Conservation (phyloP, 2,329 filamentous ascomycete species). For the Neurospora crassa region DNA sequence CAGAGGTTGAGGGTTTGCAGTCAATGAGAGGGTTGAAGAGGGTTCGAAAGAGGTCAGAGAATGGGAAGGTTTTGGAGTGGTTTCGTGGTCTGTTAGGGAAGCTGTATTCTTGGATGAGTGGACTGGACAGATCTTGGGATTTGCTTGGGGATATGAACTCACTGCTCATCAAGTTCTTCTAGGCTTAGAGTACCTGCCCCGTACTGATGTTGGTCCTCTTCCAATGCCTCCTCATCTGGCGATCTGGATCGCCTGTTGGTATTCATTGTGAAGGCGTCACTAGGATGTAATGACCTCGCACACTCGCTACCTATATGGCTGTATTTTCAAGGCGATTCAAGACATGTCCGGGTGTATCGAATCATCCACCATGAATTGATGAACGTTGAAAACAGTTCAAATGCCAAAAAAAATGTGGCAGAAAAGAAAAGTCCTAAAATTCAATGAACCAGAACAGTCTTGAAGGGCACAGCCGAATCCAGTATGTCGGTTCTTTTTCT, state of each 20-base stretch:
- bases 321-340: neutral
- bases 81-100: conserved; percentile 80
- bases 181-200: conserved; percentile 27
- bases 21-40: conserved; percentile 76
- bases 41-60: conserved; percentile 65
- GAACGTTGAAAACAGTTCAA: neutral
- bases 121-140: neutral
- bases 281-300: neutral
- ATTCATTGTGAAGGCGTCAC: conserved; percentile 22
- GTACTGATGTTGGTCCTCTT: conserved; percentile 46
- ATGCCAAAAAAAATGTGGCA: neutral
- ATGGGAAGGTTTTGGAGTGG: conserved; percentile 66
- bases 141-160: neutral
- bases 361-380: neutral
- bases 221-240: conserved; percentile 31
- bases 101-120: conserved; percentile 32
- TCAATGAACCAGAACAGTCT: neutral
- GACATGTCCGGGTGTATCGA: neutral
- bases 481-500: neutral
- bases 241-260: conserved; percentile 19
- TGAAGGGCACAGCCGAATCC: neutral
- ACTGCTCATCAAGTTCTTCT: conserved; percentile 32
- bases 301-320: neutral
- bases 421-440: neutral
- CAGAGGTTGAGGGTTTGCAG: conserved; percentile 65